Evolutionary conservation across 2,329 filamentous ascomycete genomes (phyloP), one percentile per base, ranked within the genome.

Genomic region (Pestalotiopsis sp.): DNA sequence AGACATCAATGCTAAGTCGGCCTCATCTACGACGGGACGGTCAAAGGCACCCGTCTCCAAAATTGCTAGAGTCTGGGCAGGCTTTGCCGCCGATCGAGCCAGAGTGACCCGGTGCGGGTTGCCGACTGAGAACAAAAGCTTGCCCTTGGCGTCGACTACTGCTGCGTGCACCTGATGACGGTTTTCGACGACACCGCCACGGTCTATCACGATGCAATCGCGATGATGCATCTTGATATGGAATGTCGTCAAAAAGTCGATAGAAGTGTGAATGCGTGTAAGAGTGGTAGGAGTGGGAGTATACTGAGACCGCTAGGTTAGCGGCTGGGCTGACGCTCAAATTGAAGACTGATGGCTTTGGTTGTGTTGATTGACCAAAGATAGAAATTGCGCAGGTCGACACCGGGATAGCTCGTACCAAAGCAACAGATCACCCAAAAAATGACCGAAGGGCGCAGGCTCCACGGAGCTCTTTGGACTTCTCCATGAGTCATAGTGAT

Each of bases 1-100:
- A 68, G 84, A 85, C 76, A 83, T 81, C 1, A 86, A 73, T 0
- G 82, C 84, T 1, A 86, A 69, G 41, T 86, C 84, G 3, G 74
- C 78, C 2, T 81, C 77, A 20, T 81, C 75, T 27, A 85, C 79
- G 1, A 72, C 72, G 64, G 75, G 81, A 9, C 73, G 68, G 2
- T 83, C 78, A 25, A 81, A 73, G 1, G 73, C 79, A 0, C 81
- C 81, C 0, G 81, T 83, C 66, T 84, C 81, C 0, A 83, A 69
- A 4, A 85, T 77, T 4, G 82, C 81, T 4, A 85, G 76, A 0
- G 83, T 80, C 71, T 85, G 83, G 0, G 77, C 78, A 0, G 82
- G 82, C 66, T 86, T 86, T n/a, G 81, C 80, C 2, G 82, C 78
- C 4, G 84, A 86, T 17, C 83, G 80, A 25, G 77, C 75, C 3